Evolutionary conservation across 345 rosid genomes (phyloP), one percentile per base, ranked within the genome.

Genomic region (Luvunga scandens): DNA sequence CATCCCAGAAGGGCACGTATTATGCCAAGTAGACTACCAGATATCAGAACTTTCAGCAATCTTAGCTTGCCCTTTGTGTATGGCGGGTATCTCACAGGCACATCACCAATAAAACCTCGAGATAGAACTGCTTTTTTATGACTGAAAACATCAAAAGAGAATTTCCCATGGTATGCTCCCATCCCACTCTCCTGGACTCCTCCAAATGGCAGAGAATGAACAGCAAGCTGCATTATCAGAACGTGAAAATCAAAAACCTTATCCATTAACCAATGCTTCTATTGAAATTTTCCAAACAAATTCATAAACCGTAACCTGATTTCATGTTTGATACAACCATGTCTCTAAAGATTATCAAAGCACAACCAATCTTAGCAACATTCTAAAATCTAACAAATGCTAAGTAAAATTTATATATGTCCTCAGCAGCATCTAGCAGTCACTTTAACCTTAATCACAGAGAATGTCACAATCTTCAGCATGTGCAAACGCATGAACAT

Each of bases 151-250:
- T 97, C 99, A 30, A 93, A 96, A 48, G 99, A 97, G 88, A 94
- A 92, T 75, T 91, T 97, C 27, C 98, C 99, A 69, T 93, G 99
- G 90, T 97, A 94, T 22, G 94, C 76, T 61, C 99, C 99, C 74
- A 80, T 86, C 77, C 99, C 98, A 39, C 99, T 94, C 80, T 94
- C 97, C 53, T 97, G 98, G 3, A 97, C 97, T 77, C 98, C 98
- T 79, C 99, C 99, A 12, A 97, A 97, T 30, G 99, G 99, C 55
- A 97, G 72, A 36, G 84, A 74, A 71, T 65, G 92, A 27, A 88
- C 83, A 0, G 94, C 85, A 74, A 94, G 89, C 99, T 96, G 90
- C 86, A 84, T 30, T 16, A 72, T 38, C 39, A 25, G 39, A 74
- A 45, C 4, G 28, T n/a, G 30, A 53, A 42, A 69, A 28, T 64